Percentiles rank a stretch among this genome's conserved stretches.
These are phyloP conservation scores for Cyclanthera cordifolia DNA, from an alignment of 306 rosid species.

Conservation along the genomic window DNA sequence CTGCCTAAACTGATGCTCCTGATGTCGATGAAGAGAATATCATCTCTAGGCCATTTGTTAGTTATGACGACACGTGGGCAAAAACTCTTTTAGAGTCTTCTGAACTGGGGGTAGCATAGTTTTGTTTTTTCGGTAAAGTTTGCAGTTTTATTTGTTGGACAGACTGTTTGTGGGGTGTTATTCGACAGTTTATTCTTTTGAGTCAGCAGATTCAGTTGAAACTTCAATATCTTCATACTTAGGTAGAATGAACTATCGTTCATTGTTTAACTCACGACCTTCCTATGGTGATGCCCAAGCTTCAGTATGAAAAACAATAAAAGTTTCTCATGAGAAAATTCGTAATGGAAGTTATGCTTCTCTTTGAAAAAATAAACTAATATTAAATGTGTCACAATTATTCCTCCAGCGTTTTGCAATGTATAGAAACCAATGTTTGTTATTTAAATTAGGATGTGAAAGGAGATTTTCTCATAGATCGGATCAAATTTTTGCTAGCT, in stretches of 20 bases:
- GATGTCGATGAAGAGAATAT: slow-evolving; percentile 93
- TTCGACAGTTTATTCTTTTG: slow-evolving; percentile 20
- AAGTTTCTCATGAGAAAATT: background rate
- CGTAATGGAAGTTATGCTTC: background rate
- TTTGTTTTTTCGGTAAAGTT: slow-evolving; percentile 5
- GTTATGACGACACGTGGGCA: slow-evolving; percentile 98
- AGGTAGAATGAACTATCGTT: slow-evolving; percentile 95
- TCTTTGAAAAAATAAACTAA: background rate
- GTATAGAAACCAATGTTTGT: background rate
- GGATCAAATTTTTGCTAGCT: background rate
- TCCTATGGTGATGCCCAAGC: slow-evolving; percentile 42
- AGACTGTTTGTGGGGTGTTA: background rate
- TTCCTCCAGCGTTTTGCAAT: background rate
- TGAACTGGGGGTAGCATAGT: slow-evolving; percentile 58
- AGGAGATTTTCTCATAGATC: no score
- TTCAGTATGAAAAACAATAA: slow-evolving; percentile 2
- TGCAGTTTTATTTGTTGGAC: slow-evolving; percentile 5
- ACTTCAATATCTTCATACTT: slow-evolving; percentile 96
- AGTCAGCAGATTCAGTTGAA: slow-evolving; percentile 92
- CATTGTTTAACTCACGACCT: slow-evolving; percentile 82
- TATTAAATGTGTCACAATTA: background rate
- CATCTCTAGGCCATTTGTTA: slow-evolving; percentile 83
- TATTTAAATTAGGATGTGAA: background rate
- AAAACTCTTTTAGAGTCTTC: slow-evolving; percentile 85
- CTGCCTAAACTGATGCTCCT: slow-evolving; percentile 96